Conservation (phyloP, 768 basidiomycete species). For the Tephrocybe sp. region DNA sequence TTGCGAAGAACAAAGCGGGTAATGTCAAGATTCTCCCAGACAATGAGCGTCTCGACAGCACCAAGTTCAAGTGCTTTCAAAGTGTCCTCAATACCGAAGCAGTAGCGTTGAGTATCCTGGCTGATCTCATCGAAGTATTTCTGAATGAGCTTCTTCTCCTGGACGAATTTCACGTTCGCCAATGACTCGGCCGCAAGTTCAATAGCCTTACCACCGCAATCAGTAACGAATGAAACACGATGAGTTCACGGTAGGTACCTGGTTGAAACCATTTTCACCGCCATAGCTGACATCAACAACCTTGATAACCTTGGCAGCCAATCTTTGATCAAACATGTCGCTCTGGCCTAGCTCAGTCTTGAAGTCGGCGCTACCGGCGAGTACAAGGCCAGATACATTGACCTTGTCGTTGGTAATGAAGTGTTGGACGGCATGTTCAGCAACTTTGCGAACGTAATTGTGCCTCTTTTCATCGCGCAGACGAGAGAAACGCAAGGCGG, state of each 20-base stretch:
- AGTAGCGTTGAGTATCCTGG: constrained; percentile 93
- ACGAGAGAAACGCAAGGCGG: constrained; percentile 98
- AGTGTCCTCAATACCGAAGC: constrained; percentile 97
- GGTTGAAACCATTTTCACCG: constrained; percentile 98
- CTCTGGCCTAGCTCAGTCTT: constrained; percentile 96
- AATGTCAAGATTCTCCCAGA: constrained; percentile 97
- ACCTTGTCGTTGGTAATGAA: constrained; percentile 98
- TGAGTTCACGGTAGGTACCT: constrained; percentile 42
- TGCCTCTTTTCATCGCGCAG: constrained; percentile 98
- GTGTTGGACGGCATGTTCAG: constrained; percentile 95
- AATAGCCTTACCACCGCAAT: constrained; percentile 66
- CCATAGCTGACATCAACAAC: constrained; percentile 98
- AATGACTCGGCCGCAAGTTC: constrained; percentile 95
- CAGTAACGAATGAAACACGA: not conserved
- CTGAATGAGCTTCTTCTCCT: constrained; percentile 97
- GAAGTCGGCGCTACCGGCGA: constrained; percentile 98
- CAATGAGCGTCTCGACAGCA: constrained; percentile 94
- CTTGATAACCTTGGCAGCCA: constrained; percentile 92
- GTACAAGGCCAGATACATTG: constrained; percentile 93
- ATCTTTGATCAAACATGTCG: constrained; percentile 91
- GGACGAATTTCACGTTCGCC: constrained; percentile 98
- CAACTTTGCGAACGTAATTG: constrained; percentile 99
- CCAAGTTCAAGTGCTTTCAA: constrained; percentile 95
- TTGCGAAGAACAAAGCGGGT: constrained; percentile 87
- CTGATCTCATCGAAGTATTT: constrained; percentile 99